Evolutionary conservation across 805 yeast species (phyloP).

Genomic region (Saturnispora dispora): DNA sequence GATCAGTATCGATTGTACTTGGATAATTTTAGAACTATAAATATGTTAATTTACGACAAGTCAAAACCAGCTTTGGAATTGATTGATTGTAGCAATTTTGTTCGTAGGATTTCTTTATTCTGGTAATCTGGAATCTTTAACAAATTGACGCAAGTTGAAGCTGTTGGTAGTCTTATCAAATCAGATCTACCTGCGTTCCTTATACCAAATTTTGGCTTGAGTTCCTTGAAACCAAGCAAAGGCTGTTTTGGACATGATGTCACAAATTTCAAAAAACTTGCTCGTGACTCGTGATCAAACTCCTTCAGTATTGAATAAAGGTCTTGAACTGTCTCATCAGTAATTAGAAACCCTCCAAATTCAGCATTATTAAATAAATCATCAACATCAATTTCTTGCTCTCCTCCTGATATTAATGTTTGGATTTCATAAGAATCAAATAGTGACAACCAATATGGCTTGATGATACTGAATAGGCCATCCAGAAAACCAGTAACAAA

Average conservation of each 20-base stretch:
- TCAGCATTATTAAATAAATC: constrained; percentile 59
- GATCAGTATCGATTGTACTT: background rate
- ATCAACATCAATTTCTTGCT: constrained; percentile 54
- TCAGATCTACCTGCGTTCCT: constrained; percentile 49
- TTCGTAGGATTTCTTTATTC: constrained; percentile 44
- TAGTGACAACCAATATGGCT: constrained; percentile 70
- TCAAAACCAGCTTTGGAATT: constrained; percentile 84
- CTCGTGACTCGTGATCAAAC: constrained; percentile 51
- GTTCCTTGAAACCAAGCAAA: constrained; percentile 67
- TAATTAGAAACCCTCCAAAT: constrained; percentile 52
- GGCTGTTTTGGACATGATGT: constrained; percentile 93
- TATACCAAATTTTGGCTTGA: constrained; percentile 75
- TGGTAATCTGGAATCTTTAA: constrained; percentile 78
- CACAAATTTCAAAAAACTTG: constrained; percentile 71
- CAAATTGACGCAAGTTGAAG: constrained; percentile 88
- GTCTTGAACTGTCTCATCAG: constrained; percentile 48
- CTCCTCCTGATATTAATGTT: constrained; percentile 74
- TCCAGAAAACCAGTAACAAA: constrained; percentile 56
- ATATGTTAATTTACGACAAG: constrained; percentile 36
- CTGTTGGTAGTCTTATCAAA: constrained; percentile 64
- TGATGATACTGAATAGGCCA: constrained; percentile 63
- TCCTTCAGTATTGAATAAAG: constrained; percentile 76
- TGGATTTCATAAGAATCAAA: constrained; percentile 81
- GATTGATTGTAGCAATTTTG: constrained; percentile 70
- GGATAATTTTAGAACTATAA: background rate